Percentiles rank a stretch among this genome's conserved stretches.
Conservation (phyloP, 306 rosid genomes). For the Sindora glabra region DNA sequence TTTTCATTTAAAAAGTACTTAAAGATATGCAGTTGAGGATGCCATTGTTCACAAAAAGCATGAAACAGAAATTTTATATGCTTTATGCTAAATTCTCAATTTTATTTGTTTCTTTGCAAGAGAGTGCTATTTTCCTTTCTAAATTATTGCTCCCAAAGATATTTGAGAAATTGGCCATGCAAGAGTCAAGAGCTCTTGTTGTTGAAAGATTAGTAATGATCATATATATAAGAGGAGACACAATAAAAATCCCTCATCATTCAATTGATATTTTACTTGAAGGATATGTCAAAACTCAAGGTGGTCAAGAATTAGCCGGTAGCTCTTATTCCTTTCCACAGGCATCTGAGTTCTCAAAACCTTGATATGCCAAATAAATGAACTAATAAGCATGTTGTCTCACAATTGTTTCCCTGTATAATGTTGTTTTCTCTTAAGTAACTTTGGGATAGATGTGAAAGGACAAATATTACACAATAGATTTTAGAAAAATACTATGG, state of each 20-base stretch:
- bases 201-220: conserved; percentile 57
- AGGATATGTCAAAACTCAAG: conserved; percentile 67
- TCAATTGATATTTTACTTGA: conserved; percentile 76
- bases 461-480: background rate
- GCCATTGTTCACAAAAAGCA: background rate
- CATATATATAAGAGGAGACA: conserved; percentile 54
- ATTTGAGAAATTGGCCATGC: conserved; percentile 74
- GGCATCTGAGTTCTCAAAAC: conserved; percentile 56
- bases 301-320: conserved; percentile 62
- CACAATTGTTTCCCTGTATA: background rate
- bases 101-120: conserved; percentile 46
- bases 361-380: conserved; percentile 41
- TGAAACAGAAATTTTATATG: background rate
- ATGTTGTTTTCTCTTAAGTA: background rate
- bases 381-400: background rate
- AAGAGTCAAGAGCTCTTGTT: conserved; percentile 72
- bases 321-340: conserved; percentile 50
- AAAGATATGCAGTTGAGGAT: background rate
- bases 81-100: background rate
- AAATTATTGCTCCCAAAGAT: conserved; percentile 74
- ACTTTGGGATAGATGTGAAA: background rate
- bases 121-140: conserved; percentile 76
- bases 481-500: background rate
- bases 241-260: conserved; percentile 67
- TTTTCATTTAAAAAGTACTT: no score